Evolutionary conservation across 2,329 filamentous ascomycete genomes (phyloP).

Genomic region (Trichophyton verrucosum): DNA sequence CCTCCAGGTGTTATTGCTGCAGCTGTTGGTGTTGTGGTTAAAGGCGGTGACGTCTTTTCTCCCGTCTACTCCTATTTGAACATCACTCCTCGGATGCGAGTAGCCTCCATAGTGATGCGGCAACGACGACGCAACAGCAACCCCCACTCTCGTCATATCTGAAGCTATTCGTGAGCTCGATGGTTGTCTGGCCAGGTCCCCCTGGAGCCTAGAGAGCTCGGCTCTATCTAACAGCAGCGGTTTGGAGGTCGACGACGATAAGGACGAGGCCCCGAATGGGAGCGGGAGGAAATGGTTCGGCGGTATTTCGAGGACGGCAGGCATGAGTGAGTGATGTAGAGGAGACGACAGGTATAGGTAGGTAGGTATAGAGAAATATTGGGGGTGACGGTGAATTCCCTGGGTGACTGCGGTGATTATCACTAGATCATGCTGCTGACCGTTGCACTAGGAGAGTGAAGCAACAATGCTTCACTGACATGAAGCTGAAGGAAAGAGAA

Average conservation of each 20-base stretch:
- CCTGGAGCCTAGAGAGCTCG: slow-evolving; percentile 8
- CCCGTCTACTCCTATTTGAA: background rate
- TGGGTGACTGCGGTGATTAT: background rate
- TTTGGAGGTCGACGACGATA: slow-evolving; percentile 38
- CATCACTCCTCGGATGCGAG: background rate
- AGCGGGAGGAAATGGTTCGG: slow-evolving; percentile 4
- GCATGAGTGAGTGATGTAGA: background rate
- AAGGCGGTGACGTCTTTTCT: slow-evolving; percentile 7
- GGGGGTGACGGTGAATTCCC: background rate
- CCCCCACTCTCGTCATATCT: background rate
- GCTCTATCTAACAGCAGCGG: slow-evolving; percentile 15
- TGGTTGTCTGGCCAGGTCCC: background rate
- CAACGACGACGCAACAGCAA: slow-evolving; percentile 16
- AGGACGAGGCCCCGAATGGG: background rate
- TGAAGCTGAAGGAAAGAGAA: background rate
- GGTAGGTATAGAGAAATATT: background rate
- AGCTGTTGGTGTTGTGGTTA: too few relatives aligned
- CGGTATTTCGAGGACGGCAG: slow-evolving; percentile 5
- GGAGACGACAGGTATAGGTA: background rate
- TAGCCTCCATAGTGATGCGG: slow-evolving; percentile 4
- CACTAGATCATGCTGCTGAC: slow-evolving; percentile 5
- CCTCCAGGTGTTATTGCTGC: slow-evolving; percentile 12
- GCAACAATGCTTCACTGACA: slow-evolving; percentile 3
- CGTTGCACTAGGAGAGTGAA: background rate
- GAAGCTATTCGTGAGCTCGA: background rate